Conservation (phyloP, 148 eudicot species). For the Diospyros kaki region DNA sequence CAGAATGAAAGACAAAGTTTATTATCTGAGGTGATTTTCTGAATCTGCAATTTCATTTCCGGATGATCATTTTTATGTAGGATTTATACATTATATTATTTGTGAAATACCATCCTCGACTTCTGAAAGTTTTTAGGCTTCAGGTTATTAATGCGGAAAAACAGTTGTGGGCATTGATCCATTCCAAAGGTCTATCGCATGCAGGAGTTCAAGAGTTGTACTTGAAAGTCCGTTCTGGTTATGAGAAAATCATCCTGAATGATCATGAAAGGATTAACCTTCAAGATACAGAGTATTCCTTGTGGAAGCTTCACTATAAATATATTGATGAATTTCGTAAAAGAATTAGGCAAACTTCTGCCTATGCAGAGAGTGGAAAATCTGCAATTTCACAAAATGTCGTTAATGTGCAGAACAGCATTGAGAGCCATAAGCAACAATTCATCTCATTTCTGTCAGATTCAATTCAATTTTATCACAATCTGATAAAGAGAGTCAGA, state of each 20-base stretch:
- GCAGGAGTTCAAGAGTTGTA: conserved; percentile 51
- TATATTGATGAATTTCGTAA: conserved; percentile 92
- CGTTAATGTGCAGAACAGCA: conserved; percentile 14
- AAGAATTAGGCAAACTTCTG: conserved; percentile 34
- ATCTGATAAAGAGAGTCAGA: conserved; percentile 55
- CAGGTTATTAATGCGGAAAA: conserved; percentile 64
- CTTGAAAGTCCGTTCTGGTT: conserved; percentile 43
- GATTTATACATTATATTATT: neutral
- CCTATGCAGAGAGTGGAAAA: conserved; percentile 22
- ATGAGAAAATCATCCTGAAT: conserved; percentile 58
- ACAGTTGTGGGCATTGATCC: conserved; percentile 55
- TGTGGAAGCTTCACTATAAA: conserved; percentile 94
- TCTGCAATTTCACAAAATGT: conserved; percentile 15
- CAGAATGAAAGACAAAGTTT: conserved; percentile 26
- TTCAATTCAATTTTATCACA: conserved; percentile 61
- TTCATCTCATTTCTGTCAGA: conserved; percentile 68
- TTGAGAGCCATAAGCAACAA: conserved; percentile 37
- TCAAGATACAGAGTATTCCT: conserved; percentile 60
- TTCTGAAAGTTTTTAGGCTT: conserved; percentile 10
- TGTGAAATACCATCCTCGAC: neutral
- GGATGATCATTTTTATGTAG: neutral
- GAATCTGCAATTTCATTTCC: neutral
- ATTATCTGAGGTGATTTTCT: conserved; percentile 47
- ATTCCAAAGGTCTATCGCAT: conserved; percentile 56
- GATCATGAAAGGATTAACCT: conserved; percentile 41